Base-by-base conservation (phyloP, 352 stramenopile species). In the Salisapilia sapeloensis region DNA sequence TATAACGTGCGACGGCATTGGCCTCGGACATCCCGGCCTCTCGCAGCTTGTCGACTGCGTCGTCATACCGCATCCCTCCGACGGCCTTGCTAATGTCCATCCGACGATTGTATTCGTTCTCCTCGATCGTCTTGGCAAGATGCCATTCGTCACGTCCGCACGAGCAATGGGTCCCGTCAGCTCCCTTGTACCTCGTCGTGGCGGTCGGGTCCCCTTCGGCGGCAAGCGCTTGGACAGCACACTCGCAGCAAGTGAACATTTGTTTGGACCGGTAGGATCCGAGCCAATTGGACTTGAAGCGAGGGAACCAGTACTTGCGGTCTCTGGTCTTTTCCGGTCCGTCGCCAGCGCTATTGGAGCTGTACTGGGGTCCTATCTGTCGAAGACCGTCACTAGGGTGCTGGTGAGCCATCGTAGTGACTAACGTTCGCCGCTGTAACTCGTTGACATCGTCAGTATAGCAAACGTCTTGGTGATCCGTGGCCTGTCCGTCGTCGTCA, bases 201-300 rank as follows among this genome's bases (percentile, higher is more conserved):
- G n/a, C n/a, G n/a, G n/a, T n/a, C n/a, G n/a, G n/a, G n/a, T n/a
- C n/a, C n/a, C n/a, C 22, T 46, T 48, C 31, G 39, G 38, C 41
- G 41, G 60, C 44, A 17, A 51, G 48, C 20, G n/a, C n/a, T n/a
- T n/a, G n/a, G 6, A 87, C 60, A 6, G 65, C 72, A 40, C 74
- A 89, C 48, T 89, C 74, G 30, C 74, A 89, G 47, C 71, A 85
- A 16, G 56, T 42, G 44, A 84, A 89, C 67, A 85, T 85, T 49
- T 83, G 62, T 60, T 82, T 85, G 42, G 69, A 84, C 26, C 74
- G 70, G 44, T 79, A 89, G 17, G 65, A 84, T 40, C 74, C 74
- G n/a, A 85, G 50, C 64, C 70, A 82, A 31, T 84, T 89, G 26
- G 70, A 86, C 45, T 89, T 89, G 54, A 89, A 89, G 33, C 74